phyloP scores from a whole-genome alignment of 192 early-diverging fungal genomes.

The Diversispora eburnea region DNA sequence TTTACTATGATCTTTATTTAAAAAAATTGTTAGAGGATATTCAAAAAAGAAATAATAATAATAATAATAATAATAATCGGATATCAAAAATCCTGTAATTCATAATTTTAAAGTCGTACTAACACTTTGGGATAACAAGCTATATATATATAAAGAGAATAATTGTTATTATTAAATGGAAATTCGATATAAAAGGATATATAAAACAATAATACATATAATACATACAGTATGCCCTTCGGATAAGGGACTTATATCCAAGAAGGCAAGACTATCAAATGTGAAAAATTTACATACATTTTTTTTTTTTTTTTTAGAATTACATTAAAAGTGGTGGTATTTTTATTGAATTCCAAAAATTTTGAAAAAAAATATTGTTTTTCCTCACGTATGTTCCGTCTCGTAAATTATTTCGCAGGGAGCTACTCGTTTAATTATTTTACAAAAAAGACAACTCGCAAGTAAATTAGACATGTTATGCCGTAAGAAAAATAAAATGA shows the following conservation, averaged over 20 bases:
- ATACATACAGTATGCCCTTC: conserved; percentile 66
- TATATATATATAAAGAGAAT: conserved; percentile 31
- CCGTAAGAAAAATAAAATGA: too few species aligned
- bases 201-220: background rate
- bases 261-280: conserved; percentile 61
- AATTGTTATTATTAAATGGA: background rate
- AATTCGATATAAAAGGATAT: conserved; percentile 2
- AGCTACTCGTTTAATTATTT: conserved; percentile 81
- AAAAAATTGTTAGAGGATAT: background rate
- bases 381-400: conserved; percentile 62
- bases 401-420: conserved; percentile 81
- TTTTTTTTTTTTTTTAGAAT: background rate
- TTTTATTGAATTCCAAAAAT: too few species aligned
- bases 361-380: too few species aligned
- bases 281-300: background rate
- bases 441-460: conserved; percentile 82
- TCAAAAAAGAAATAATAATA: background rate
- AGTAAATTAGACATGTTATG: conserved; percentile 5
- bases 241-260: conserved; percentile 76
- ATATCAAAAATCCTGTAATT: background rate
- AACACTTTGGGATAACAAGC: conserved; percentile 72
- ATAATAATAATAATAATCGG: conserved; percentile 9
- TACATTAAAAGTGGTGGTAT: too few species aligned
- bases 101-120: background rate
- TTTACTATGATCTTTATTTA: conserved; percentile 71